Percentiles rank a stretch among this genome's conserved stretches.
Evolutionary conservation across 805 yeast species (phyloP).

Genomic region (Priceomyces haplophilus): DNA sequence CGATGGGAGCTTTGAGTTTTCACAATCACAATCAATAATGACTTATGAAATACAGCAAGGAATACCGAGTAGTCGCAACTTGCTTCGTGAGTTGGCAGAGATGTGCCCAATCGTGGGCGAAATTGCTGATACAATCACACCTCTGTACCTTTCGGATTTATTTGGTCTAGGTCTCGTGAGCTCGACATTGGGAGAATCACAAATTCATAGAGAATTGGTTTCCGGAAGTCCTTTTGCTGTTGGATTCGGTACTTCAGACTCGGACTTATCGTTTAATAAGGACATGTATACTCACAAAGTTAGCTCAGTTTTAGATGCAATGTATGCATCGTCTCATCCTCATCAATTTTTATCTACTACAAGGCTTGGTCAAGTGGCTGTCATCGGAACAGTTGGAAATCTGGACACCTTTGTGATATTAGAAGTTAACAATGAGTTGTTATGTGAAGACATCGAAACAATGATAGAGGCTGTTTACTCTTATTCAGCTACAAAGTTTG

Average conservation of each 20-base stretch:
- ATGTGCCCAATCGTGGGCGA: constrained; percentile 46
- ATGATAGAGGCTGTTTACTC: constrained; percentile 15
- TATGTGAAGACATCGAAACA: constrained; percentile 12
- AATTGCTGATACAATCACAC: constrained; percentile 47
- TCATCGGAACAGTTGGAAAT: constrained; percentile 50
- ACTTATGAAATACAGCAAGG: constrained; percentile 37
- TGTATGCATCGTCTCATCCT: constrained; percentile 39
- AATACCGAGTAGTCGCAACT: constrained; percentile 38
- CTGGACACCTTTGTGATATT: constrained; percentile 46
- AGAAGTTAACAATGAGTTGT: constrained; percentile 18
- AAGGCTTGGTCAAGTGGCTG: constrained; percentile 47
- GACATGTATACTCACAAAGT: constrained; percentile 29
- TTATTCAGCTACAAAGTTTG: constrained; percentile 12
- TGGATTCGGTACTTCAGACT: constrained; percentile 37
- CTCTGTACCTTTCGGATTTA: constrained; percentile 49
- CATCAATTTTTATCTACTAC: constrained; percentile 50
- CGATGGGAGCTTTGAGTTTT: constrained; percentile 5
- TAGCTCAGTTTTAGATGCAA: constrained; percentile 42
- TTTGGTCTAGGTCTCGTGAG: constrained; percentile 44
- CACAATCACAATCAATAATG: constrained; percentile 11
- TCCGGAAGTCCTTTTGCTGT: constrained; percentile 51
- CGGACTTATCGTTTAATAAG: constrained; percentile 16
- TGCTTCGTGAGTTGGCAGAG: constrained; percentile 39
- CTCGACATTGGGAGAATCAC: constrained; percentile 45
- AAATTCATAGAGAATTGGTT: constrained; percentile 48